Conservation (phyloP, 345 rosid genomes). For the Mercurialis annua region DNA sequence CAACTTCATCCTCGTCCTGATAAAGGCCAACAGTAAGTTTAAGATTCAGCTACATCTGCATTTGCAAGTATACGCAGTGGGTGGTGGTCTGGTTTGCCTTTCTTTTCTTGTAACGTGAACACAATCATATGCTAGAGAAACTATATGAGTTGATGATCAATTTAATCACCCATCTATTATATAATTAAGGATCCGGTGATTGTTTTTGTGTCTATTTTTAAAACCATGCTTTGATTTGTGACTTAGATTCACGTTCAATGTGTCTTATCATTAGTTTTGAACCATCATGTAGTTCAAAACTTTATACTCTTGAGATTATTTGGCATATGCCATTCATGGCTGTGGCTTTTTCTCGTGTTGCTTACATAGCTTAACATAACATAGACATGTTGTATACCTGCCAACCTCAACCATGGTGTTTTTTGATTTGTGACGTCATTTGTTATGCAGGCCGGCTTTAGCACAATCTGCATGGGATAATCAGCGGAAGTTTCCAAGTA, state of each 20-base stretch:
- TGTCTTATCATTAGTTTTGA: constrained; percentile 6
- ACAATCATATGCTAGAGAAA: background rate
- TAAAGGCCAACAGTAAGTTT: constrained; percentile 40
- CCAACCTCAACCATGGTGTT: background rate
- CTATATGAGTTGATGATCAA: background rate
- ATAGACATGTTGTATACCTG: background rate
- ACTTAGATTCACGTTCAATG: constrained; percentile 6
- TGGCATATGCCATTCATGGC: background rate
- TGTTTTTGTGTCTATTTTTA: constrained; percentile 7
- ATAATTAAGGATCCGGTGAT: background rate
- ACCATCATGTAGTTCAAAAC: constrained; percentile 5
- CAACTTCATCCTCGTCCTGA: constrained; percentile 29
- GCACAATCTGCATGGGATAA: constrained; percentile 35
- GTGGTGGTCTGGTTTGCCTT: background rate
- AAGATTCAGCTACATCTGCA: constrained; percentile 7
- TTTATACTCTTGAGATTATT: background rate
- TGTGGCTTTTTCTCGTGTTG: background rate
- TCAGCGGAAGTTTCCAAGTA: constrained; percentile 36
- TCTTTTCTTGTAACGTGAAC: background rate
- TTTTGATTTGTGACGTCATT: constrained; percentile 6
- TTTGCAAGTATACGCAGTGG: background rate
- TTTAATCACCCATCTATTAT: background rate
- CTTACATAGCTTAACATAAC: background rate
- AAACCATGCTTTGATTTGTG: constrained; percentile 1
- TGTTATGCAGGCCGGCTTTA: constrained; percentile 41